Evolutionary conservation across 306 rosid genomes (phyloP).

Genomic region (Lablab purpureus): DNA sequence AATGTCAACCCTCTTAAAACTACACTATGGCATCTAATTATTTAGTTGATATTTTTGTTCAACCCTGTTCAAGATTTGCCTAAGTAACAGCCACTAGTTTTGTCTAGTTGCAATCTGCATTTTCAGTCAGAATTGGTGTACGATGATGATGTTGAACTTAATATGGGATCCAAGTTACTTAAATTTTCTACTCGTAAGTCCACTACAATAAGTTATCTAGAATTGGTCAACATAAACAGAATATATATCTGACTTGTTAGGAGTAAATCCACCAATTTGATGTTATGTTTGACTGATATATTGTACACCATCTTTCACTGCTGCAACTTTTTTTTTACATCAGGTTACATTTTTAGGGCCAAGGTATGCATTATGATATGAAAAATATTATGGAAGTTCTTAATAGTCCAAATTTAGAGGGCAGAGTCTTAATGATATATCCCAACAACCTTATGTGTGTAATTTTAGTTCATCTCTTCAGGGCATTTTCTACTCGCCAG

Average conservation of each 20-base stretch:
- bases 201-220: background rate
- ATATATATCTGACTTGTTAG: background rate
- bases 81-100: background rate
- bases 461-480: background rate
- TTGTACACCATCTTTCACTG: background rate
- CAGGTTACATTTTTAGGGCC: background rate
- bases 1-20: constrained; percentile 33
- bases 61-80: background rate
- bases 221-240: background rate
- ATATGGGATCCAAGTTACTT: background rate
- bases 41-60: background rate
- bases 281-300: background rate
- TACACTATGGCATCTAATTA: background rate
- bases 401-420: background rate
- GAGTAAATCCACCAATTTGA: background rate
- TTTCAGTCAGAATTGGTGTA: background rate
- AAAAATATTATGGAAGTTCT: background rate
- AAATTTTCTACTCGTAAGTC: background rate
- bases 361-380: no score
- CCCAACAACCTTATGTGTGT: background rate
- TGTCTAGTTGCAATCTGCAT: background rate
- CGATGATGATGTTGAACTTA: background rate
- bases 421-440: background rate
- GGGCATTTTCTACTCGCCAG: background rate
- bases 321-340: background rate